Evolutionary conservation across 169 alveolate species (phyloP), one percentile per base, ranked within the genome.

Genomic region (Hepatocystis sp.): DNA sequence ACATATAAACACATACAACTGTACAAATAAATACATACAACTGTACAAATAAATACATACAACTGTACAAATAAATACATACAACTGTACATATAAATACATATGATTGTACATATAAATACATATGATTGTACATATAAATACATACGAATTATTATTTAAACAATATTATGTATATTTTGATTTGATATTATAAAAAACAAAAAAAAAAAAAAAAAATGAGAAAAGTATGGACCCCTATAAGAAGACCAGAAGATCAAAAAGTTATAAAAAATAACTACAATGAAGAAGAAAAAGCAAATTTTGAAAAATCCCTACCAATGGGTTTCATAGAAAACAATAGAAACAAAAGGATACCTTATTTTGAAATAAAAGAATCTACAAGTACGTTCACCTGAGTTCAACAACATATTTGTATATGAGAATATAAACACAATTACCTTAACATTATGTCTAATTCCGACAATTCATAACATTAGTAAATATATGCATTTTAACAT

Each of bases 171-270:
- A 15, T 53, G 40, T 17, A 53, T 53, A 40, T 10, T 10, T 7
- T 53, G 42, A 17, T 53, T 25, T 10, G 65, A 23, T 27, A 15
- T 17, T 3, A 8, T 47, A 47, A 2, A 10, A 23, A 10, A 27
- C 11, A 25, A 23, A 55, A 55, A 34, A 44, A 32, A 10, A 46
- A 19, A 1, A 47, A n/a, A 2, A 76, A 76, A 76, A 76, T 76
- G 88, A 76, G 88, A 63, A 76, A 76, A 76, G 44, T 76, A 76
- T 76, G 88, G 88, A 76, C 88, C 76, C 88, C 88, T 25, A 76
- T 76, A 76, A 76, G 88, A 76, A 76, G 88, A 76, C 19, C 88
- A 56, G 88, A 76, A 76, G 78, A 76, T 42, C 88, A 76, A 51
- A 76, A 76, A 52, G 51, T 32, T 36, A 46, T 76, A 56, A 76